Evolutionary conservation across 2,329 filamentous ascomycete species (phyloP).

Genomic region (Exophiala aquamarina): DNA sequence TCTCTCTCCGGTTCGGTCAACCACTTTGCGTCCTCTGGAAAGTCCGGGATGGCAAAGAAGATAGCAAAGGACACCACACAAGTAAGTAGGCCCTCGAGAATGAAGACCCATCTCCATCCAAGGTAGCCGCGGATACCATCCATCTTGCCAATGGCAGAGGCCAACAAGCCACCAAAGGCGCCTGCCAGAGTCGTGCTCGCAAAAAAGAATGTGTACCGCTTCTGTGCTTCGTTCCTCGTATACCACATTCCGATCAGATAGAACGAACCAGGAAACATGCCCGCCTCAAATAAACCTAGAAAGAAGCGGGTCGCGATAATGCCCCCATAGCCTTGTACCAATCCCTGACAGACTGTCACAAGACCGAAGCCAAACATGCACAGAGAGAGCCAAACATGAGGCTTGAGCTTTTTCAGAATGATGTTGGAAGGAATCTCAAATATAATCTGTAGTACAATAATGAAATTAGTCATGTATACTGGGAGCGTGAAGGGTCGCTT

Average conservation of each 20-base stretch:
- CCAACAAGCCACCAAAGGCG: slow-evolving; percentile 63
- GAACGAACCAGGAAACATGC: slow-evolving; percentile 50
- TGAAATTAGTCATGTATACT: too few species aligned
- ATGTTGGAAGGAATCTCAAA: slow-evolving; percentile 72
- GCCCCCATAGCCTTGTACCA: slow-evolving; percentile 75
- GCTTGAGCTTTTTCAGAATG: slow-evolving; percentile 66
- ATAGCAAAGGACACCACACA: slow-evolving; percentile 61
- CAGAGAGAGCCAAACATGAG: slow-evolving; percentile 69
- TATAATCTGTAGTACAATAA: slow-evolving; percentile 51
- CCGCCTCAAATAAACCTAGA: slow-evolving; percentile 73
- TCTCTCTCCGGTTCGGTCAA: slow-evolving; percentile 66
- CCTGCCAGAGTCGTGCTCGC: slow-evolving; percentile 64
- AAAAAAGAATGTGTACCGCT: slow-evolving; percentile 93
- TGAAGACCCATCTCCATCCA: slow-evolving; percentile 53
- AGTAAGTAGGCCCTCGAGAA: slow-evolving; percentile 66
- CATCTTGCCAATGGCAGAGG: slow-evolving; percentile 61
- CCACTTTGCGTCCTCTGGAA: slow-evolving; percentile 74
- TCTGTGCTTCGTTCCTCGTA: slow-evolving; percentile 80
- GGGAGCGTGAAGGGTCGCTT: slow-evolving; percentile 59
- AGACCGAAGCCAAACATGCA: slow-evolving; percentile 87
- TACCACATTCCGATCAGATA: slow-evolving; percentile 68
- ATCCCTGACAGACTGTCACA: slow-evolving; percentile 71
- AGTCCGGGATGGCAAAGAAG: slow-evolving; percentile 70
- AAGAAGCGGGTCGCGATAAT: slow-evolving; percentile 82
- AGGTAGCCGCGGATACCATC: slow-evolving; percentile 56